Conservation (phyloP, 2,329 filamentous ascomycete genomes). For the Hypomyces perniciosus region DNA sequence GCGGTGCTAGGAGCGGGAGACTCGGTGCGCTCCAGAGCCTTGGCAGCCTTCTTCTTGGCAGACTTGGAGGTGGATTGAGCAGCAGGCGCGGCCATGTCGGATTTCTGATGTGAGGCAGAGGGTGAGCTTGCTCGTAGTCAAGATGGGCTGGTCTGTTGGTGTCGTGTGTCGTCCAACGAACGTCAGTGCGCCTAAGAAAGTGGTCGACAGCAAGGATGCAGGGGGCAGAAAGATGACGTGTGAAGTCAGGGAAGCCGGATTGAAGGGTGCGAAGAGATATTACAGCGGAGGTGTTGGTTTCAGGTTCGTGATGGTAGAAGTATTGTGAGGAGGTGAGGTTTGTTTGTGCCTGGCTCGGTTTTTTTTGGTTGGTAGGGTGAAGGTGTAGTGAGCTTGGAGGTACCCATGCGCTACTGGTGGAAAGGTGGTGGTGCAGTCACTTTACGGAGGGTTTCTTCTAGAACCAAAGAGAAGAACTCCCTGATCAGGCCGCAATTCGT, state of each 20-base stretch:
- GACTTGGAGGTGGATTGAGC: conserved; percentile 58
- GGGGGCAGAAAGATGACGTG: conserved; percentile 2
- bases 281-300: not conserved
- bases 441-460: conserved; percentile 1
- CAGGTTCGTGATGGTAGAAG: not conserved
- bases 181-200: not conserved
- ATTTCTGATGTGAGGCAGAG: conserved; percentile 5
- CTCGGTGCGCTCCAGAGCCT: conserved; percentile 45
- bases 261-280: not conserved
- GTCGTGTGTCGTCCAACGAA: conserved; percentile 9
- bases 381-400: conserved; percentile 12
- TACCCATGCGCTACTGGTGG: conserved; percentile 5
- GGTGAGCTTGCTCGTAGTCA: conserved; percentile 2
- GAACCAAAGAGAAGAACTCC: conserved; percentile 10
- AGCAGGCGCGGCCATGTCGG: conserved; percentile 56
- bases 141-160: conserved; percentile 8
- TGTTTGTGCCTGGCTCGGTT: conserved; percentile 9
- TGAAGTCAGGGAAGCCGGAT: not conserved
- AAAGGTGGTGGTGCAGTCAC: not conserved
- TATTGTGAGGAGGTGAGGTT: conserved; percentile 8
- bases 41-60: conserved; percentile 60
- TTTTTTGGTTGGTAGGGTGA: conserved; percentile 12
- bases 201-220: not conserved
- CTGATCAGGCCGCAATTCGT: conserved; percentile 2
- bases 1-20: conserved; percentile 47